These are phyloP conservation scores for Alternaria ventricosa DNA, from an alignment of 2,329 filamentous ascomycete species.

Conservation along the genomic window DNA sequence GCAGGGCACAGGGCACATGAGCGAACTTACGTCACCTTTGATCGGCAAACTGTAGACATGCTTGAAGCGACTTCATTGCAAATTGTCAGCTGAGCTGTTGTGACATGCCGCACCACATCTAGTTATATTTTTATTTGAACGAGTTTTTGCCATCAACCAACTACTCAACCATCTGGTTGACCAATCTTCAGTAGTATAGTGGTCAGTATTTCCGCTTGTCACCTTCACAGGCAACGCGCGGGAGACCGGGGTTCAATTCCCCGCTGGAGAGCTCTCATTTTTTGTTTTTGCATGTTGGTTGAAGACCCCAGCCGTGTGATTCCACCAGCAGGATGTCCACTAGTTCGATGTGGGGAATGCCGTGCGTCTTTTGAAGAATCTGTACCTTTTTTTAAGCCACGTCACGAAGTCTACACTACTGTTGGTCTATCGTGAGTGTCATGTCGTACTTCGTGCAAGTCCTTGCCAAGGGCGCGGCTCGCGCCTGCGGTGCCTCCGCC, in stretches of 20 bases:
- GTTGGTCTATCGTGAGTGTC: neutral
- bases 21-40: neutral
- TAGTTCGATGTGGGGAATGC: neutral
- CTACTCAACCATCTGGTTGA: neutral
- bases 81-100: too few relatives aligned
- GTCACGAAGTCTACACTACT: neutral
- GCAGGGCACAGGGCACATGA: neutral
- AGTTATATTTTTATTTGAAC: too few relatives aligned
- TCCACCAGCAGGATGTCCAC: neutral
- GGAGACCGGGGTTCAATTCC: conserved; percentile 24
- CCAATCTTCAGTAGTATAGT: conserved; percentile 23
- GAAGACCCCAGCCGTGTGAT: neutral
- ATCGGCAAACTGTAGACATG: neutral
- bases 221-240: conserved; percentile 10
- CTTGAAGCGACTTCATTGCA: too few relatives aligned
- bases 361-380: neutral
- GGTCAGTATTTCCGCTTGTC: conserved; percentile 30
- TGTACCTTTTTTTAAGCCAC: neutral
- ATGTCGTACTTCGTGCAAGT: neutral
- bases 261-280: conserved; percentile 11
- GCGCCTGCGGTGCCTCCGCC: neutral
- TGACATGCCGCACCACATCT: too few relatives aligned
- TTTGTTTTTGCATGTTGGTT: neutral
- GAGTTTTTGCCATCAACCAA: conserved; percentile 12
- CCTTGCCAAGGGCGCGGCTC: neutral